A percentile compares a stretch with the other conserved stretches of the same genome.
These are phyloP conservation scores for Ogataea siamensis DNA, from an alignment of 805 yeast species.

Conservation along the genomic window DNA sequence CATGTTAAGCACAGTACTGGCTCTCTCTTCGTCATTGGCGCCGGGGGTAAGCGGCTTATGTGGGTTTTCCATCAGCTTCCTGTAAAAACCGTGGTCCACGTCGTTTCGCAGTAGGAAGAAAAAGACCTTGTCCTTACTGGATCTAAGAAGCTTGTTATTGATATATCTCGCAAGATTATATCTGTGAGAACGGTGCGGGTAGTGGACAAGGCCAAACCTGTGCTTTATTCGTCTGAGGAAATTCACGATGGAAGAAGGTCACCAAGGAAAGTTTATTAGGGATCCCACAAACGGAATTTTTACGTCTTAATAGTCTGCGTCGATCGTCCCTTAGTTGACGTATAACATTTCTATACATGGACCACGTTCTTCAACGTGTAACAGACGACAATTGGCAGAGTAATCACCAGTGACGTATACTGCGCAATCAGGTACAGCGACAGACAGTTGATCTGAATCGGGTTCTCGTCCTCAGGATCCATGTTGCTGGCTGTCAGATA, in stretches of 20 bases:
- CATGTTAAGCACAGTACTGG: conserved; percentile 21
- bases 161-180: conserved; percentile 12
- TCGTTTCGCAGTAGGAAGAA: conserved; percentile 25
- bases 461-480: conserved; percentile 45
- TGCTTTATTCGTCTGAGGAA: conserved; percentile 10
- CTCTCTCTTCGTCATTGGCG: conserved; percentile 21
- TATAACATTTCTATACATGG: conserved; percentile 11
- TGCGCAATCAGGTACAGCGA: conserved; percentile 50
- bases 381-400: conserved; percentile 52
- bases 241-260: conserved; percentile 17
- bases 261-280: not conserved
- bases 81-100: conserved; percentile 17
- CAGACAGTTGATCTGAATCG: conserved; percentile 52
- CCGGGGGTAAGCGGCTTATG: conserved; percentile 8
- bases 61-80: conserved; percentile 16
- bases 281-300: not conserved
- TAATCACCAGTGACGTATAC: conserved; percentile 43
- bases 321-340: conserved; percentile 17
- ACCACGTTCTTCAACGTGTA: conserved; percentile 36
- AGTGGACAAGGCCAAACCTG: conserved; percentile 17
- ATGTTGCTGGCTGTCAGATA: conserved; percentile 58
- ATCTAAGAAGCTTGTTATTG: conserved; percentile 14
- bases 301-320: conserved; percentile 10
- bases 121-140: conserved; percentile 30
- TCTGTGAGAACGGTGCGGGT: not conserved